A percentile compares a stretch with the other conserved stretches of the same genome.
phyloP scores from a whole-genome alignment of 2,329 filamentous ascomycete genomes.

The Clonostachys solani region DNA sequence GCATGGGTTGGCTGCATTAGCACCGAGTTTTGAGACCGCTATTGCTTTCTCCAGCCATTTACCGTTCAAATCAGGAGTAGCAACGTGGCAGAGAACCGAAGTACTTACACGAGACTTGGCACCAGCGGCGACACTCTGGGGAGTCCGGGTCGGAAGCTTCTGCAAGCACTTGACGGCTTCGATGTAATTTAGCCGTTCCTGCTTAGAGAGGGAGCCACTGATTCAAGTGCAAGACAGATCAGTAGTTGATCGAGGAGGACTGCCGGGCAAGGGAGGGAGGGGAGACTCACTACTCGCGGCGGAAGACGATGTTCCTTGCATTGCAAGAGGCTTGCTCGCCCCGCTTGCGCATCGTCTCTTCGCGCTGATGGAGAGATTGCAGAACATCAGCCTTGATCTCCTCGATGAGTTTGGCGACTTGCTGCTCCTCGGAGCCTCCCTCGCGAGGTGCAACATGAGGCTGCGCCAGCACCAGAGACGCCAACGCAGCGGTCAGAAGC shows the following conservation, averaged over 20 bases:
- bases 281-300: constrained; percentile 19
- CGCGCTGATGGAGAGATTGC: constrained; percentile 6
- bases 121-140: constrained; percentile 24
- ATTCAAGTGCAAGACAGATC: too few relatives aligned
- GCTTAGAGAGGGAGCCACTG: constrained; percentile 20
- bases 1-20: neutral
- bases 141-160: constrained; percentile 18
- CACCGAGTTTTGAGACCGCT: constrained; percentile 5
- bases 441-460: too few relatives aligned
- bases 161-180: constrained; percentile 33
- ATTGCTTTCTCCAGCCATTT: too few relatives aligned
- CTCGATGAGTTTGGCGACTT: too few relatives aligned
- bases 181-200: constrained; percentile 30
- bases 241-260: too few relatives aligned
- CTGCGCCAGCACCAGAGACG: too few relatives aligned
- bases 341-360: constrained; percentile 10
- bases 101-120: constrained; percentile 15
- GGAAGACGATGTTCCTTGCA: constrained; percentile 14
- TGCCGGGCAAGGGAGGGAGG: neutral
- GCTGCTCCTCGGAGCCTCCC: too few relatives aligned
- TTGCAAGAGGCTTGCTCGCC: constrained; percentile 12
- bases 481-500: too few relatives aligned
- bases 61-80: too few relatives aligned
- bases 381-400: too few relatives aligned
- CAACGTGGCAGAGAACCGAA: too few relatives aligned